Conservation (phyloP, 257 asterid species). For the Capsicum chinense region DNA sequence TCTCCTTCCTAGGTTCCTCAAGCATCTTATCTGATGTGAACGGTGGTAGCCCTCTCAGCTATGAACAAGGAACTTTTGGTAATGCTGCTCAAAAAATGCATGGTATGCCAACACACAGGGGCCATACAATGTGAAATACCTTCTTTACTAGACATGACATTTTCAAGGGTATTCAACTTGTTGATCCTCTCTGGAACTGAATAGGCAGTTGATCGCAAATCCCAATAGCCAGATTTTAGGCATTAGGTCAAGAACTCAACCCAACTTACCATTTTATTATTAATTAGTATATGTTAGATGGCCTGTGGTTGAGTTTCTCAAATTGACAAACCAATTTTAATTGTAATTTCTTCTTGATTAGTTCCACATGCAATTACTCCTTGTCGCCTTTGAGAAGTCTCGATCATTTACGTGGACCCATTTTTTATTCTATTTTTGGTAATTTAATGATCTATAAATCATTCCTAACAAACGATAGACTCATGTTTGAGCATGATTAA, state of each 20-base stretch:
- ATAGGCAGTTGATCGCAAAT: not conserved
- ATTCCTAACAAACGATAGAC: too few relatives aligned
- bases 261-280: not conserved
- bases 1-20: slow-evolving; percentile 63
- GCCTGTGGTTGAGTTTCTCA: not conserved
- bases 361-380: not conserved
- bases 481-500: too few relatives aligned
- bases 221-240: not conserved
- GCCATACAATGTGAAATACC: slow-evolving; percentile 61
- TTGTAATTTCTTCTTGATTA: not conserved
- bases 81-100: slow-evolving; percentile 51
- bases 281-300: not conserved
- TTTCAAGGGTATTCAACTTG: not conserved
- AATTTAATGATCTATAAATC: too few relatives aligned
- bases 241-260: not conserved
- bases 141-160: slow-evolving; percentile 38
- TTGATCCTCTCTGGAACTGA: too few relatives aligned
- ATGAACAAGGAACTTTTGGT: slow-evolving; percentile 40
- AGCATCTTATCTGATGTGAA: slow-evolving; percentile 69
- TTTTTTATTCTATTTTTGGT: too few relatives aligned
- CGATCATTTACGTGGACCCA: too few relatives aligned
- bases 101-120: slow-evolving; percentile 55
- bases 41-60: slow-evolving; percentile 55
- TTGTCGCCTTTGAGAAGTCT: too few relatives aligned
- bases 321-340: not conserved